Evolutionary conservation across 306 rosid species (phyloP), one percentile per base, ranked within the genome.

Genomic region (Trichosanthes cucumerina): DNA sequence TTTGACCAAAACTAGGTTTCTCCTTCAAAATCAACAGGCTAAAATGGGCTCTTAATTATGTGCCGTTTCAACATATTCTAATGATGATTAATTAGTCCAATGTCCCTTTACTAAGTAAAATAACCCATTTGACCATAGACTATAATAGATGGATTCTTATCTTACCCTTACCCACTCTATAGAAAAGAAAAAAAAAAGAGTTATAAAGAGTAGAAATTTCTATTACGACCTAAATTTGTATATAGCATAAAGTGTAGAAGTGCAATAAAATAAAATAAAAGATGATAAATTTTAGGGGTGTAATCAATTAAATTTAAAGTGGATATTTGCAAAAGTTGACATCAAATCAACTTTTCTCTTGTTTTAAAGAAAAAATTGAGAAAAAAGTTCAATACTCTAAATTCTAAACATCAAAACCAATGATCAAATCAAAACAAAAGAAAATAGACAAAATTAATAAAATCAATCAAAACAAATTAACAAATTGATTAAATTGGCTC

Each of bases 401-500:
- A 31, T 21, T 4, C 6, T 8, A 19, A 19, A 38, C 26, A 36
- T n/a, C 13, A 58, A 58, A 9, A 57, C 13, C 33, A 3, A 59
- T 24, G 5, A 26, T 26, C 1, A 59, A 59, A 26, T 8, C 1
- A 66, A 66, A 19, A 38, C 33, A 0, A 65, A 65, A 36, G 49
- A 21, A 21, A 68, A 68, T 41, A 0, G 52, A 68, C 34, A 68
- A 68, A 68, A 9, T 39, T 41, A 68, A 66, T 65, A 38, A 66
- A 33, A 64, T 18, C 47, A 64, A 66, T 68, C 19, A 41, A 68
- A 68, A 39, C 15, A 34, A 16, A 33, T 34, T 36, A 65, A 65
- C 47, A 65, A 65, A 65, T 68, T 68, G 34, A 68, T 68, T 68
- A 39, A 68, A 68, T 41, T 39, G 34, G 18, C 75, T 39, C 75